Percentiles rank a stretch among this genome's conserved stretches.
Evolutionary conservation across 2,329 filamentous ascomycete species (phyloP).

Genomic region (Aphanoascus verrucosus): DNA sequence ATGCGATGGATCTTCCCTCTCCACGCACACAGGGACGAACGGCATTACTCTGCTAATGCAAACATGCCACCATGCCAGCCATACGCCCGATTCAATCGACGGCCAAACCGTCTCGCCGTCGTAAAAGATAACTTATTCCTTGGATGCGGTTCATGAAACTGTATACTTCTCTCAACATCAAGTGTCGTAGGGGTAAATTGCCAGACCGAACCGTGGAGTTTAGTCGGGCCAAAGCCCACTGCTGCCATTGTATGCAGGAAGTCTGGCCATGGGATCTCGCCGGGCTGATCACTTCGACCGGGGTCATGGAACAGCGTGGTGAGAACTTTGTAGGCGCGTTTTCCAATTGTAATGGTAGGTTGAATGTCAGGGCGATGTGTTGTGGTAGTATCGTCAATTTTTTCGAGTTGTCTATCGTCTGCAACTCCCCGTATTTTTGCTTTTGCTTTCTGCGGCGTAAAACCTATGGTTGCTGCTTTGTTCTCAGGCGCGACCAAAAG

Average conservation of each 20-base stretch:
- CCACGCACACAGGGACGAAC: too few relatives aligned
- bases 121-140: conserved; percentile 41
- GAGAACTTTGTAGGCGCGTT: conserved; percentile 34
- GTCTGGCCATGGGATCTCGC: conserved; percentile 43
- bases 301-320: conserved; percentile 32
- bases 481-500: background rate
- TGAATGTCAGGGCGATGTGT: conserved; percentile 13
- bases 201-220: conserved; percentile 51
- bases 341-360: conserved; percentile 25
- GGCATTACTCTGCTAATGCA: conserved; percentile 4
- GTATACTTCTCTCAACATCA: conserved; percentile 40
- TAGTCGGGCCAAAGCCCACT: conserved; percentile 43
- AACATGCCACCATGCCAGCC: conserved; percentile 22
- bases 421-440: conserved; percentile 6
- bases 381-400: background rate
- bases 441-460: background rate
- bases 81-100: conserved; percentile 36
- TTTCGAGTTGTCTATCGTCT: background rate
- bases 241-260: conserved; percentile 43
- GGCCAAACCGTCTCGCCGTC: conserved; percentile 38
- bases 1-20: too few relatives aligned
- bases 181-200: conserved; percentile 40
- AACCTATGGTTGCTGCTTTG: background rate
- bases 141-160: conserved; percentile 51
- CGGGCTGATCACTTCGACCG: conserved; percentile 26